phyloP scores from a whole-genome alignment of 2,329 filamentous ascomycete genomes.

The Claviceps quebecensis region DNA sequence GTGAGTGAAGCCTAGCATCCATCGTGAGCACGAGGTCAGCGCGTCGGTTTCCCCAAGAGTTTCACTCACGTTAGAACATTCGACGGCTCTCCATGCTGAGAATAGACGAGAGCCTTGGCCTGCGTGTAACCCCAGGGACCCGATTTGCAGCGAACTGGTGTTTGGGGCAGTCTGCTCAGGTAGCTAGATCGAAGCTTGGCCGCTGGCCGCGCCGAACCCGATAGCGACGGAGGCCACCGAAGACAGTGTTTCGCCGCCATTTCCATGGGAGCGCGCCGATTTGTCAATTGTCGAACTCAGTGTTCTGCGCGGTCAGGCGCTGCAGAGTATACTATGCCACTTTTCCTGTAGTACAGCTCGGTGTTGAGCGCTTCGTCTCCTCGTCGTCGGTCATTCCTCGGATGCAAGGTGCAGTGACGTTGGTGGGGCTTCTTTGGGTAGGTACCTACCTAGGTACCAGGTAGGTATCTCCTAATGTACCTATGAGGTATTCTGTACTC shows the following conservation, averaged over 20 bases:
- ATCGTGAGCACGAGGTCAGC: background rate
- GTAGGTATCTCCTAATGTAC: too few species aligned
- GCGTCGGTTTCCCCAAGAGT: too few species aligned
- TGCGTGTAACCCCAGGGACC: slow-evolving; percentile 70
- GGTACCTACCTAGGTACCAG: too few species aligned
- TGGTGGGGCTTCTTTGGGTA: background rate
- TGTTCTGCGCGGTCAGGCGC: background rate
- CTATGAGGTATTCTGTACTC: too few species aligned
- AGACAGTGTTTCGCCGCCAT: slow-evolving; percentile 15
- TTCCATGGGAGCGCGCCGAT: background rate
- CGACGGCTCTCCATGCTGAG: slow-evolving; percentile 58
- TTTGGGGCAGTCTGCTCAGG: slow-evolving; percentile 11
- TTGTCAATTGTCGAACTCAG: background rate
- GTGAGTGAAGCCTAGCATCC: slow-evolving; percentile 45
- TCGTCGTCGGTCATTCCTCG: background rate
- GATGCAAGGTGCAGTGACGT: background rate
- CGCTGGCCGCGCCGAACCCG: slow-evolving; percentile 11
- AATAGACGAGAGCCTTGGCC: slow-evolving; percentile 68
- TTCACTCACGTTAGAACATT: slow-evolving; percentile 47
- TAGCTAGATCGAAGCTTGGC: slow-evolving; percentile 7
- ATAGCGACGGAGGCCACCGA: slow-evolving; percentile 11
- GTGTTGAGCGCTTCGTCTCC: background rate
- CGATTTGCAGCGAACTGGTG: slow-evolving; percentile 34
- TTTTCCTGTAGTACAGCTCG: background rate
- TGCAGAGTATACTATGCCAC: background rate